Base-by-base conservation (phyloP, 768 basidiomycete genomes). In the Auriscalpium vulgare region DNA sequence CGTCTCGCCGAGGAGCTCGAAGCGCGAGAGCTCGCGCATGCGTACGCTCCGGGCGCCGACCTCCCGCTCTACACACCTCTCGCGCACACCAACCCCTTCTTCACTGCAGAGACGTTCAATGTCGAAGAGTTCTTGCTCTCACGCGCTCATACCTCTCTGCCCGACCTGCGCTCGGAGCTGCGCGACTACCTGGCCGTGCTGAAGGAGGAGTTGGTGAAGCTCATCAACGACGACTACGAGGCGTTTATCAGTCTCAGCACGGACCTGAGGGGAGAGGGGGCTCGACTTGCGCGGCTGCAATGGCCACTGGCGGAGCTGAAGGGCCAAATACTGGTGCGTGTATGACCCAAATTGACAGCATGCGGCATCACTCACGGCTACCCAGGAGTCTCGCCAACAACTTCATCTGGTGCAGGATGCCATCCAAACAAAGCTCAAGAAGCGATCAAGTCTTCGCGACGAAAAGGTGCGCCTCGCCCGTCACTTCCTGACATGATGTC, bases 161-260 rank as follows among this genome's bases (percentile, higher is more conserved):
- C 88, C 35, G 95, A 97, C 69, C 76, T 97, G 36, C 85, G 94
- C 53, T 71, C 82, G 4, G 95, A 99, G 67, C 75, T 99, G 19
- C 80, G 93, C 36, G 84, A 91, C 52, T 97, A 97, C 68, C 76
- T 92, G 57, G 80, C 82, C 0, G 74, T 78, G 10, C 72, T 99
- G 60, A 93, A 95, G 69, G 91, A 95, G 68, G 95, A 97, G 68
- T 79, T 99, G 37, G 93, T 98, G 35, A 85, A 85, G 65, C 83
- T 98, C 65, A 97, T 98, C 68, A 98, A 99, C 70, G 88, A 93
- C 63, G 97, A 98, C 72, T 99, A 98, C 66, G 94, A 94, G 68
- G 94, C 94, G 13, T 99, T 98, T 68, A 95, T 98, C 65, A 92
- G 90, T 63, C 76, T 99, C 35, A 95, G 95, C 60, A 94, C 95